Evolutionary conservation across 371 early-diverging fungal genomes (phyloP), one percentile per base, ranked within the genome.

Genomic region (Enterospora canceri): DNA sequence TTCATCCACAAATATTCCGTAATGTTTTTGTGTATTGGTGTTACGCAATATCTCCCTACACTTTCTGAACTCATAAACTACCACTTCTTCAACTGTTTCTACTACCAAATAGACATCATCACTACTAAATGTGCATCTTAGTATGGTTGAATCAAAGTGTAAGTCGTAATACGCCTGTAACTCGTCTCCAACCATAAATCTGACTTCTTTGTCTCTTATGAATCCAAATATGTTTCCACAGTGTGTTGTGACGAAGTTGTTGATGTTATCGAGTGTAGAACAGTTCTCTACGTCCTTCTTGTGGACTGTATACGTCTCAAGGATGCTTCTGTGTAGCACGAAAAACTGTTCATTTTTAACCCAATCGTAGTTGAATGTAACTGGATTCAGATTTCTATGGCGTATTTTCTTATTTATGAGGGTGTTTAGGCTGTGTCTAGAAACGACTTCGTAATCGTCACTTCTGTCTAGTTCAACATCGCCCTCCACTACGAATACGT

Each of bases 311-410:
- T 18, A 4, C 15, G 64, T 15, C 21, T 62, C 62, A 31, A 68
- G 33, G 15, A 24, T 34, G 32, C 29, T 32, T 15, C 2, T 3
- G 40, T 65, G 56, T 1, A 21, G 12, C 15, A 67, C 23, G 28
- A 5, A 3, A 29, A 68, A 68, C 29, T 55, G 35, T 8, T 68
- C 68, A 49, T 64, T 55, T 21, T 49, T 67, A 28, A 19, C 47
- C 49, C 49, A 67, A 57, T 23, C 24, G 33, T 29, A 57, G 26
- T 57, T 24, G 24, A 2, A 31, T 31, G 4, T 21, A 31, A 57
- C 16, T 57, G 26, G 5, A 12, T 21, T 18, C 4, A 57, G 57
- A 15, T 31, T 26, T 4, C 5, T 31, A 33, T 57, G 24, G 26
- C 33, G 26, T 4, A 29, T 57, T 26, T 51, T 51, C 26, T 15